phyloP scores from a whole-genome alignment of 2,329 filamentous ascomycete species.

The Stemphylium vesicarium region DNA sequence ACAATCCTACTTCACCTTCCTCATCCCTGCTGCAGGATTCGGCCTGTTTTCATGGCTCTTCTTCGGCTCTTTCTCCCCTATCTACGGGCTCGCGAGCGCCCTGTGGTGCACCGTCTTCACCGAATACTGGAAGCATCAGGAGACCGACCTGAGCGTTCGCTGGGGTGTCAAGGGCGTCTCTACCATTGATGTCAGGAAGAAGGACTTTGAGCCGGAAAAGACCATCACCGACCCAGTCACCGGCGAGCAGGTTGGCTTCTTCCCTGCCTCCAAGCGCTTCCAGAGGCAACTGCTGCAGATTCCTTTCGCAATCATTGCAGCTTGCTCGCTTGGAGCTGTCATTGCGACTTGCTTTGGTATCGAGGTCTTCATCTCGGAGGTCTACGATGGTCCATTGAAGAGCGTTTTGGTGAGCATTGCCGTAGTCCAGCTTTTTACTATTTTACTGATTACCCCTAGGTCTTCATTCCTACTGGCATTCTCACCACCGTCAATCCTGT shows the following conservation, averaged over 20 bases:
- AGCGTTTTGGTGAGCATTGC: slow-evolving; percentile 72
- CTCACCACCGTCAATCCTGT: slow-evolving; percentile 83
- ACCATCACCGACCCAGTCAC: slow-evolving; percentile 80
- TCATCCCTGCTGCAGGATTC: slow-evolving; percentile 80
- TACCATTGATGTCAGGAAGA: slow-evolving; percentile 76
- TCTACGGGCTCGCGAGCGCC: slow-evolving; percentile 79
- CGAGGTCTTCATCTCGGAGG: slow-evolving; percentile 93
- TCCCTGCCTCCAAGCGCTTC: slow-evolving; percentile 76
- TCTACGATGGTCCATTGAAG: slow-evolving; percentile 90
- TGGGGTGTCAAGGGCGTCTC: slow-evolving; percentile 91
- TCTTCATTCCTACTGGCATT: slow-evolving; percentile 86
- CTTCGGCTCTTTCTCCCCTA: slow-evolving; percentile 81
- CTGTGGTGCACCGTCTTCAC: slow-evolving; percentile 89
- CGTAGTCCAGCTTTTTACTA: neutral
- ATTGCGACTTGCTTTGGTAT: slow-evolving; percentile 89
- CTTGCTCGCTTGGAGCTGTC: slow-evolving; percentile 75
- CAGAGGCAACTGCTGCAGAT: slow-evolving; percentile 79
- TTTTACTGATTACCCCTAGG: slow-evolving; percentile 54
- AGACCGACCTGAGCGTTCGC: slow-evolving; percentile 81
- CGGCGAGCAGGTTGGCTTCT: slow-evolving; percentile 77
- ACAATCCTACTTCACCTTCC: slow-evolving; percentile 85
- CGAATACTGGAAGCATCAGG: slow-evolving; percentile 95
- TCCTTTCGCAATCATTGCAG: slow-evolving; percentile 80
- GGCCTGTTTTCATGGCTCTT: slow-evolving; percentile 80
- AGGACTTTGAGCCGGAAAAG: slow-evolving; percentile 80